phyloP scores from a whole-genome alignment of 495 filamentous ascomycete species.

The Penicillium dipodomyicola region DNA sequence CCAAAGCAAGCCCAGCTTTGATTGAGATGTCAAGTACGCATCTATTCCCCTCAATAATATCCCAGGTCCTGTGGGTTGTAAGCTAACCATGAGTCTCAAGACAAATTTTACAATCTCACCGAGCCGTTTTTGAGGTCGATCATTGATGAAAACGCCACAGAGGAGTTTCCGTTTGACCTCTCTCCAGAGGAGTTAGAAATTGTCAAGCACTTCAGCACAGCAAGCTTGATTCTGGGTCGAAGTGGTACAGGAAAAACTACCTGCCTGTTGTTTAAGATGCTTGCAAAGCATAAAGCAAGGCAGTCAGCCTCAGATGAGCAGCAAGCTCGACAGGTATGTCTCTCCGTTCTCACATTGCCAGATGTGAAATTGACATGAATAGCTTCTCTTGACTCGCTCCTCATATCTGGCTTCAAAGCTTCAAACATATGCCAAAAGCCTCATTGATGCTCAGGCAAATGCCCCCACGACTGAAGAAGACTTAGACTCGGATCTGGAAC shows the following conservation, averaged over 20 bases:
- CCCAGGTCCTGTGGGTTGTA: too few relatives aligned
- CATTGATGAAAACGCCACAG: background rate
- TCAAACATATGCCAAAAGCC: slow-evolving; percentile 24
- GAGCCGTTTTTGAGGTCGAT: slow-evolving; percentile 32
- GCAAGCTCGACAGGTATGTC: slow-evolving; percentile 32
- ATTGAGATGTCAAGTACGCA: slow-evolving; percentile 29
- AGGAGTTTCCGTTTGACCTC: slow-evolving; percentile 43
- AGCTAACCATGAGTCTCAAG: slow-evolving; percentile 11
- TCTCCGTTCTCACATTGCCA: background rate
- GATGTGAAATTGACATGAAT: background rate
- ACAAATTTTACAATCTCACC: slow-evolving; percentile 40
- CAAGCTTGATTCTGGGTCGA: slow-evolving; percentile 42
- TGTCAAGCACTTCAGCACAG: slow-evolving; percentile 31
- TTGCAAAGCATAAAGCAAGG: slow-evolving; percentile 26
- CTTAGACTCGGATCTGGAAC: slow-evolving; percentile 1
- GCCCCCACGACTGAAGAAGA: background rate
- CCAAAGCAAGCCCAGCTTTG: slow-evolving; percentile 11
- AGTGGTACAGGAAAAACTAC: slow-evolving; percentile 50
- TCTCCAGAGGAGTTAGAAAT: slow-evolving; percentile 34
- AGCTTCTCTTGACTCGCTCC: slow-evolving; percentile 46
- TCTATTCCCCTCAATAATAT: background rate
- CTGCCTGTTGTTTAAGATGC: slow-evolving; percentile 42
- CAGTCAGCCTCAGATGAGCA: slow-evolving; percentile 5
- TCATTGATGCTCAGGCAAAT: slow-evolving; percentile 26
- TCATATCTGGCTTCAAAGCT: slow-evolving; percentile 35